Conservation (phyloP, 352 stramenopile species). For the Phytophthora fragariaefolia region DNA sequence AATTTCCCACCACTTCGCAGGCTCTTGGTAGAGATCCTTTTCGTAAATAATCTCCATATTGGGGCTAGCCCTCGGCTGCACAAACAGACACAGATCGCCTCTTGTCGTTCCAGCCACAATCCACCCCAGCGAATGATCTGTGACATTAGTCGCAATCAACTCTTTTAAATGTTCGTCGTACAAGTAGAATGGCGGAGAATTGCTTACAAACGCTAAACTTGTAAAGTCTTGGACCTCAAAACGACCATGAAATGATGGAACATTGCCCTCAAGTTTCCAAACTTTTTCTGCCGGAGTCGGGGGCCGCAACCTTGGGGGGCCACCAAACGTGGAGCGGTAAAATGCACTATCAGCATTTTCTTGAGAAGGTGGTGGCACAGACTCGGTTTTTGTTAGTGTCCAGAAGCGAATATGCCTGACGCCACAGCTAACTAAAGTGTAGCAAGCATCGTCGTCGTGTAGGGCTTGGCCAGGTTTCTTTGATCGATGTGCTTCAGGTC, state of each 20-base stretch:
- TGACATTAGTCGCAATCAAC: conserved; percentile 45
- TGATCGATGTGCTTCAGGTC: conserved; percentile 52
- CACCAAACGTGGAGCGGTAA: conserved; percentile 65
- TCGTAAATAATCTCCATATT: conserved; percentile 40
- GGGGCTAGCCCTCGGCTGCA: conserved; percentile 55
- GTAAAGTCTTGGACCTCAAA: conserved; percentile 80
- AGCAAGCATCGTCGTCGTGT: conserved; percentile 73
- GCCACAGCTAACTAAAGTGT: conserved; percentile 76
- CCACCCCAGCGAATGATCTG: conserved; percentile 64
- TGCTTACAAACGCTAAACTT: conserved; percentile 70
- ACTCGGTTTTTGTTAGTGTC: conserved; percentile 70
- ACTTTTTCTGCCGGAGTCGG: conserved; percentile 66
- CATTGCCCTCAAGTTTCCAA: conserved; percentile 79
- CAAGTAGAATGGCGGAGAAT: conserved; percentile 63
- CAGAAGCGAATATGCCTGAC: conserved; percentile 81
- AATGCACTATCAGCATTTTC: conserved; percentile 68
- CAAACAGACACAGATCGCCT: conserved; percentile 74
- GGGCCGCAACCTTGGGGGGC: conserved; percentile 51
- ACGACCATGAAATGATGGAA: conserved; percentile 69
- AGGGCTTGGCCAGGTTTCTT: conserved; percentile 69
- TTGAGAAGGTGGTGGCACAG: conserved; percentile 43
- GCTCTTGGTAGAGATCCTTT: conserved; percentile 45
- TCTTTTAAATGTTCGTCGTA: conserved; percentile 62
- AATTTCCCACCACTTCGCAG: conserved; percentile 81
- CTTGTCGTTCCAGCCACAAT: conserved; percentile 70